Percentiles rank a stretch among this genome's conserved stretches.
Evolutionary conservation across 768 basidiomycete species (phyloP).

Genomic region (Cyathus striatus): DNA sequence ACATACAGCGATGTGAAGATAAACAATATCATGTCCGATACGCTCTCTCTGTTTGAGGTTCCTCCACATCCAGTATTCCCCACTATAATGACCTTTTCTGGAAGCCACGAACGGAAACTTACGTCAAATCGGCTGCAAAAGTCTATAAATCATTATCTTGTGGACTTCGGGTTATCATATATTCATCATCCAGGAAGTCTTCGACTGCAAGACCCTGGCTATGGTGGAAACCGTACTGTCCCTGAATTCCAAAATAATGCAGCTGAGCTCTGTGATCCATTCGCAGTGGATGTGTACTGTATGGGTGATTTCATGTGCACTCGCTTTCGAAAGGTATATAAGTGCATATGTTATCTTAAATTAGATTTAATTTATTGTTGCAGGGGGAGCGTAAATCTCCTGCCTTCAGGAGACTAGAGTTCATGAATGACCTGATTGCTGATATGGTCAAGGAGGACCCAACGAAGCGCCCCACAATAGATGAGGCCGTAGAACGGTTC

Average conservation of each 20-base stretch:
- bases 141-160: neutral
- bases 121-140: neutral
- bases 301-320: slow-evolving; percentile 25
- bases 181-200: slow-evolving; percentile 5
- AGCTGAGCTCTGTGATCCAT: slow-evolving; percentile 19
- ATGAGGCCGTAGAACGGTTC: slow-evolving; percentile 21
- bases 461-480: slow-evolving; percentile 23
- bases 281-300: slow-evolving; percentile 29
- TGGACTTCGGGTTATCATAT: neutral
- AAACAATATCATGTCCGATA: neutral
- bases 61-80: neutral
- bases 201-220: slow-evolving; percentile 17
- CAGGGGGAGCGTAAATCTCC: neutral
- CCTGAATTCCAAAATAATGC: slow-evolving; percentile 23
- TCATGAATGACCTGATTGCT: slow-evolving; percentile 10
- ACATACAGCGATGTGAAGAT: neutral
- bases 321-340: slow-evolving; percentile 11
- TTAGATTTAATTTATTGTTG: slow-evolving; percentile 2
- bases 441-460: slow-evolving; percentile 21
- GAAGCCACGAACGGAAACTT: neutral
- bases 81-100: neutral
- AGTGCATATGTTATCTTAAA: neutral
- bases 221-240: slow-evolving; percentile 33
- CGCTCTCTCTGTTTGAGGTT: neutral
- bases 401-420: slow-evolving; percentile 10